Percentiles rank a stretch among this genome's conserved stretches.
phyloP scores from a whole-genome alignment of 202 grass and related monocot genomes.

The Elaeis oleifera region DNA sequence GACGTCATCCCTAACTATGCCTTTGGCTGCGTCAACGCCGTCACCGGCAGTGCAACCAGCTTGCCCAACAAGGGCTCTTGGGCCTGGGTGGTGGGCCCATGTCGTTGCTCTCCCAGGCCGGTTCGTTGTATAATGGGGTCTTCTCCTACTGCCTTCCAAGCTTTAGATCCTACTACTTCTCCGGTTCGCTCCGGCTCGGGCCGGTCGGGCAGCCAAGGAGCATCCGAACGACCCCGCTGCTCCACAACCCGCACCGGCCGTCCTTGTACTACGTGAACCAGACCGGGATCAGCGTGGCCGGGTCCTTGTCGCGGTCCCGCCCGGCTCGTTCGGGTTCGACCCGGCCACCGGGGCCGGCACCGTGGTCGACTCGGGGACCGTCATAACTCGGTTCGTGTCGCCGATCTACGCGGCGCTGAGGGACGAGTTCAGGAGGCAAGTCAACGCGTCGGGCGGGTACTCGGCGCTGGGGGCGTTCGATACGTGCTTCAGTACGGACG shows the following conservation, averaged over 20 bases:
- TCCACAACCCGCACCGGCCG: conserved; percentile 69
- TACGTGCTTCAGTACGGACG: conserved; percentile 92
- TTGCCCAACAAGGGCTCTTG: conserved; percentile 65
- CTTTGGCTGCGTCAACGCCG: conserved; percentile 70
- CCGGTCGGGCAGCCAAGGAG: conserved; percentile 47
- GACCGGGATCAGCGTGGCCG: conserved; percentile 58
- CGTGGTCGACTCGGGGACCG: conserved; percentile 79
- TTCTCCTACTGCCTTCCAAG: conserved; percentile 98
- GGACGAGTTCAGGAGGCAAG: conserved; percentile 77
- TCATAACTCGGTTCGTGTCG: conserved; percentile 76
- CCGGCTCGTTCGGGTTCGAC: conserved; percentile 71
- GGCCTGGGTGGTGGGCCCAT: conserved; percentile 62
- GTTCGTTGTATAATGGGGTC: conserved; percentile 45
- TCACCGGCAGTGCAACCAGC: conserved; percentile 49
- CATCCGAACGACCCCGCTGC: conserved; percentile 60
- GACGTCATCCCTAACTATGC: conserved; percentile 49
- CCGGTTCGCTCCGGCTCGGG: conserved; percentile 76
- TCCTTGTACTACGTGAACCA: conserved; percentile 92
- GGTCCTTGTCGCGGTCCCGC: conserved; percentile 16
- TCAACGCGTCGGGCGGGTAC: conserved; percentile 63
- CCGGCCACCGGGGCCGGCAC: conserved; percentile 53
- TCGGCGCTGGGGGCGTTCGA: conserved; percentile 88
- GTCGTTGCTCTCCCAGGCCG: conserved; percentile 61
- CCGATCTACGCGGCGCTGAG: conserved; percentile 68
- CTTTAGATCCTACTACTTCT: conserved; percentile 94